These are phyloP conservation scores for Penicillium longicatenatum DNA, from an alignment of 495 filamentous ascomycete genomes.

Conservation along the genomic window DNA sequence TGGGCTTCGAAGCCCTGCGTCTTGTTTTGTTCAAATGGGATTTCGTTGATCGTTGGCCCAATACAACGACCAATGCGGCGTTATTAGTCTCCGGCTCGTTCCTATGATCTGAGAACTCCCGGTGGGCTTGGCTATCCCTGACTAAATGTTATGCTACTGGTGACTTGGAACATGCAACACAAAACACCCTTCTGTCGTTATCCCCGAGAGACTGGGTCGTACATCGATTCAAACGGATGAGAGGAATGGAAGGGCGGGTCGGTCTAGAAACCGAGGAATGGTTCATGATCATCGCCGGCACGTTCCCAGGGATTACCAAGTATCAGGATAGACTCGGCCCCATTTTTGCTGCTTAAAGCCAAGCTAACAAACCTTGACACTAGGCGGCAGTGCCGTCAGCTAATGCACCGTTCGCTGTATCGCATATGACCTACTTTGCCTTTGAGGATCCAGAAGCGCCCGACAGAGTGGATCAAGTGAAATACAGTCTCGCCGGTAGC, in stretches of 20 bases:
- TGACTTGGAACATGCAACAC: constrained; percentile 8
- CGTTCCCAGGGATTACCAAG: constrained; percentile 13
- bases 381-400: constrained; percentile 24
- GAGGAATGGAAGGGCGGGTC: constrained; percentile 22
- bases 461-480: constrained; percentile 28
- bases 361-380: constrained; percentile 27
- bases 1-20: constrained; percentile 1
- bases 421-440: constrained; percentile 27
- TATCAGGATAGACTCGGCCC: constrained; percentile 22
- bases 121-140: constrained; percentile 8
- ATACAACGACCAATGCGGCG: constrained; percentile 19
- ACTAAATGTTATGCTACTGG: constrained; percentile 9
- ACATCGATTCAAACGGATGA: constrained; percentile 14
- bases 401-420: constrained; percentile 24
- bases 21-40: not conserved
- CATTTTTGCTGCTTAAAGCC: constrained; percentile 20
- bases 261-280: constrained; percentile 24
- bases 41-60: constrained; percentile 5
- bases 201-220: constrained; percentile 11
- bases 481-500: constrained; percentile 17
- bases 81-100: constrained; percentile 14
- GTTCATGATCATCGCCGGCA: constrained; percentile 16
- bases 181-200: constrained; percentile 4
- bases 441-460: constrained; percentile 29
- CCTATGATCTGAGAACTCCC: constrained; percentile 6